phyloP scores from a whole-genome alignment of 768 basidiomycete genomes.

The Leucosporidium scottii region DNA sequence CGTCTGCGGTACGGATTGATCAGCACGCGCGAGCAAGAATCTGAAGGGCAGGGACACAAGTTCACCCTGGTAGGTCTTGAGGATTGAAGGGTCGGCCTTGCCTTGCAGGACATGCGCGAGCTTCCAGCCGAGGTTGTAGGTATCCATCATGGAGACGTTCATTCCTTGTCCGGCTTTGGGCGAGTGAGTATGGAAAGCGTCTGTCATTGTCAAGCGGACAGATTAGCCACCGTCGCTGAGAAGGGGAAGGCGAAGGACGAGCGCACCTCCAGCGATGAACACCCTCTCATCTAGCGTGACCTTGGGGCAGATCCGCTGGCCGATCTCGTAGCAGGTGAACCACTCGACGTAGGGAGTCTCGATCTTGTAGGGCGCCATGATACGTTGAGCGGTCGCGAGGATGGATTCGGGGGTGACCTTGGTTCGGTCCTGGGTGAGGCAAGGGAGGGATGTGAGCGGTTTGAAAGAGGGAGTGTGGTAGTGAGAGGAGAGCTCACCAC shows the following conservation, averaged over 20 bases:
- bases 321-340: conserved; percentile 33
- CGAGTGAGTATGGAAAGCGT: conserved; percentile 33
- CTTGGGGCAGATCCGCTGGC: conserved; percentile 25
- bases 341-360: conserved; percentile 35
- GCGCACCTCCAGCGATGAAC: conserved; percentile 34
- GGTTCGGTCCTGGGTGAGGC: conserved; percentile 4
- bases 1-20: conserved; percentile 42
- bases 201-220: neutral
- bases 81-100: conserved; percentile 49
- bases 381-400: conserved; percentile 24
- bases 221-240: neutral
- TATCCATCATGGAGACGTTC: conserved; percentile 57
- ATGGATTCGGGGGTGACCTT: conserved; percentile 28
- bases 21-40: too few species aligned
- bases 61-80: conserved; percentile 47
- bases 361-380: conserved; percentile 33
- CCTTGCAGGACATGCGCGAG: conserved; percentile 54
- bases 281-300: conserved; percentile 28
- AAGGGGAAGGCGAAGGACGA: neutral
- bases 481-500: too few species aligned
- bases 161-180: conserved; percentile 36
- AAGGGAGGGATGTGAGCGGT: too few species aligned
- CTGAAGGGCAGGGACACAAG: too few species aligned
- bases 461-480: too few species aligned
- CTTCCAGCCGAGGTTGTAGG: conserved; percentile 70